Evolutionary conservation across 208 protist genomes (phyloP).

Genomic region (Leishmania mexicana): DNA sequence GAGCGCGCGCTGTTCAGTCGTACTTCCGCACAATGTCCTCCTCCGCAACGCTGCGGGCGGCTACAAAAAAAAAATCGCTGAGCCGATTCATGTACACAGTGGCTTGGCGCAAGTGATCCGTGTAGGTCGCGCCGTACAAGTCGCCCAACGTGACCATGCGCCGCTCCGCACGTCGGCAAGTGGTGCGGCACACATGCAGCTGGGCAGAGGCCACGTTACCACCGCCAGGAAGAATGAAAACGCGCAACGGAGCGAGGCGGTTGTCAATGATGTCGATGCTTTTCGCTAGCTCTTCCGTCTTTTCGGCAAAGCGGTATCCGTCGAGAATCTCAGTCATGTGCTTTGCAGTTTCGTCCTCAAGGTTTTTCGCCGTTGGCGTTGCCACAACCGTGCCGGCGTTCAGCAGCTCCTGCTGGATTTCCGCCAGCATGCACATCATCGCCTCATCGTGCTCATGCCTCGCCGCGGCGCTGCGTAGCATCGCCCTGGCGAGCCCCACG

Average conservation of each 20-base stretch:
- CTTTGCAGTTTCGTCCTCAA: constrained; percentile 13
- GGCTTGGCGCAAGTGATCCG: constrained; percentile 37
- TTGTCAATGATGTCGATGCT: constrained; percentile 71
- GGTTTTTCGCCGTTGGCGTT: constrained; percentile 45
- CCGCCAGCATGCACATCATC: constrained; percentile 37
- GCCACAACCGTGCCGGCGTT: constrained; percentile 71
- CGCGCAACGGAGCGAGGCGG: constrained; percentile 43
- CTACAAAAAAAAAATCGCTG: constrained; percentile 77
- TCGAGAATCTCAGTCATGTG: constrained; percentile 25
- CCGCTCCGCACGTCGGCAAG: constrained; percentile 67
- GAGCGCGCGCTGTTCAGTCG: constrained; percentile 10
- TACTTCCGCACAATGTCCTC: constrained; percentile 50
- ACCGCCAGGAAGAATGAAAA: constrained; percentile 74
- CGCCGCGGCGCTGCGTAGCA: constrained; percentile 25
- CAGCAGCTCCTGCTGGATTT: constrained; percentile 63
- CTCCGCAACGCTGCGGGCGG: constrained; percentile 51
- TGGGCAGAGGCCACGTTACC: constrained; percentile 44
- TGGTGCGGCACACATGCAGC: constrained; percentile 72
- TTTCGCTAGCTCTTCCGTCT: constrained; percentile 46
- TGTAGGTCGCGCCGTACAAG: constrained; percentile 33
- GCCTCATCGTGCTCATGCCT: constrained; percentile 22
- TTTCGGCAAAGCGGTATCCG: constrained; percentile 25
- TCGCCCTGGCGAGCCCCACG: constrained; percentile 40
- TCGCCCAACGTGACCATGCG: constrained; percentile 48
- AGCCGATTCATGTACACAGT: constrained; percentile 73